Base-by-base conservation (phyloP, 441 rosid genomes). In the Populus hybrid region DNA sequence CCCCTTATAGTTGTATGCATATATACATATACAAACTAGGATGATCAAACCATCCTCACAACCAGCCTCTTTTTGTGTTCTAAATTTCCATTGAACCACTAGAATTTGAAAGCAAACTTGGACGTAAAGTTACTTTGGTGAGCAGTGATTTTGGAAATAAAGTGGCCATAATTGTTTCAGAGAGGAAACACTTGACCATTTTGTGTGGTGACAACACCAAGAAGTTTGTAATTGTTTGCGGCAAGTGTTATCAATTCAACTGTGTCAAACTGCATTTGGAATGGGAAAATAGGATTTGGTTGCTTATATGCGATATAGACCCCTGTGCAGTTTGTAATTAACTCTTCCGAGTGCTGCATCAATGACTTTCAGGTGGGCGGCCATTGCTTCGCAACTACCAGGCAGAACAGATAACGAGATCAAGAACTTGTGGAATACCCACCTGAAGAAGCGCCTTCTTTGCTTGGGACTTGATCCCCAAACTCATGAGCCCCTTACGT, bases 401-500 rank as follows among this genome's bases (percentile, higher is more conserved):
- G 90, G 90, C 23, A 87, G 91, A 76, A 88, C 93, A 14, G 91
- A 88, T 42, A 88, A 90, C 73, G 91, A 88, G 87, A 80, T 90
- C 57, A 90, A 90, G 82, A 90, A 88, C 75, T 76, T 86, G 8
- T 87, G 93, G 93, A 87, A 86, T 80, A 86, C 89, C 3, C 86
- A 78, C 77, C 69, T 88, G 6, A 88, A 82, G 82, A 89, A 88
- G 81, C 87, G 86, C 40, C 81, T 85, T 18, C 77, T 53, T 16
- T 78, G 79, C 14, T 73, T 67, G 83, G 82, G 81, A 76, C 89
- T 95, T 35, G 93, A 93, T 77, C 97, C 97, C 2, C 91, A 76
- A 74, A 95, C 95, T 5, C 99, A 95, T 69, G 89, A 90, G 84
- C 95, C 98, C 10, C 80, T 92, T 34, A 40, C 84, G 36, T 78